Conservation (phyloP, 345 rosid species). For the Angophora floribunda region DNA sequence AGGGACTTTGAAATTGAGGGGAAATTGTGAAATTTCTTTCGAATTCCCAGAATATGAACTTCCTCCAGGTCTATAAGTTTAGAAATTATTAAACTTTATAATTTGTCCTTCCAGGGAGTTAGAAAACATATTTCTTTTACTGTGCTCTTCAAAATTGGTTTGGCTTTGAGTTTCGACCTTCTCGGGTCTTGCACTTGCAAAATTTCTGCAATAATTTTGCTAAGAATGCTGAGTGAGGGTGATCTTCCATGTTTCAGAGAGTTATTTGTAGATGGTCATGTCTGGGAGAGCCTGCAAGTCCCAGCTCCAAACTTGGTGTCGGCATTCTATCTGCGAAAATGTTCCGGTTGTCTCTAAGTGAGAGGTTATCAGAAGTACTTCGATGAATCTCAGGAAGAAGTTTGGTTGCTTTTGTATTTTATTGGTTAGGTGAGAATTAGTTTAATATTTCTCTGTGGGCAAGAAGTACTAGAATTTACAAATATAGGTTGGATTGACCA, state of each 20-base stretch:
- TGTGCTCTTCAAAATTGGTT: neutral
- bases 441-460: neutral
- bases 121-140: neutral
- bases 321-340: neutral
- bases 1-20: neutral
- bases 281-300: neutral
- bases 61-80: neutral
- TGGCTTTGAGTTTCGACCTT: neutral
- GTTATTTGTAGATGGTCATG: neutral
- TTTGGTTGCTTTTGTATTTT: neutral
- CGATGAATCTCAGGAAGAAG: neutral
- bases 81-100: neutral
- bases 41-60: neutral
- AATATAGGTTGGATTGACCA: neutral
- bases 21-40: neutral
- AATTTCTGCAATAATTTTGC: neutral
- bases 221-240: neutral
- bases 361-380: neutral
- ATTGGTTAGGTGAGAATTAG: neutral
- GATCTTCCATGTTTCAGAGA: neutral
- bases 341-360: neutral
- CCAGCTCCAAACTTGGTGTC: neutral
- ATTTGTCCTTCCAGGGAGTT: neutral
- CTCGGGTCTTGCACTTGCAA: neutral
- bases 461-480: neutral